Conservation (phyloP, 2,329 filamentous ascomycete species). For the Lasiodiplodia gonubiensis region DNA sequence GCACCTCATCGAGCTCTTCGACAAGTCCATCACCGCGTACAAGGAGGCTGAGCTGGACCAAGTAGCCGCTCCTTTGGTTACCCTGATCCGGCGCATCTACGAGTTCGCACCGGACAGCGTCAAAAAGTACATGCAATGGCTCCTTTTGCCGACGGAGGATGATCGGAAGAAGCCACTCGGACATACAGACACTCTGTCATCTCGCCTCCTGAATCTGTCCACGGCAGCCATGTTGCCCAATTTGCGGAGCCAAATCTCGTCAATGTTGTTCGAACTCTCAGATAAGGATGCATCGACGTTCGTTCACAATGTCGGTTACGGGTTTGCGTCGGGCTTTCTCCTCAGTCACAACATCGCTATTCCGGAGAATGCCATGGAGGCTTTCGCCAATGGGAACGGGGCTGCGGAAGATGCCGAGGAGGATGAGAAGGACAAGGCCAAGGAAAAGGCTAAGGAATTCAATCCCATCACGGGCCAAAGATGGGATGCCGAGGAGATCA, state of each 20-base stretch:
- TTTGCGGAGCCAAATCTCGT: conserved; percentile 74
- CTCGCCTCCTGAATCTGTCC: conserved; percentile 77
- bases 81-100: conserved; percentile 73
- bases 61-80: conserved; percentile 73
- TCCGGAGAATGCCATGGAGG: conserved; percentile 68
- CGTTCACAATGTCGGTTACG: conserved; percentile 91
- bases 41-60: conserved; percentile 73
- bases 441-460: conserved; percentile 50
- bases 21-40: conserved; percentile 68
- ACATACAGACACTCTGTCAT: conserved; percentile 72
- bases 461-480: conserved; percentile 91
- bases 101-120: conserved; percentile 69
- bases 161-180: conserved; percentile 82
- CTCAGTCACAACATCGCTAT: conserved; percentile 82
- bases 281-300: conserved; percentile 79
- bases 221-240: conserved; percentile 74
- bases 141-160: conserved; percentile 75
- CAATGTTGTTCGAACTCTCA: conserved; percentile 86
- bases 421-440: conserved; percentile 31
- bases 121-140: conserved; percentile 66
- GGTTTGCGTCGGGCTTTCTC: conserved; percentile 88
- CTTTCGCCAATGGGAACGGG: conserved; percentile 46
- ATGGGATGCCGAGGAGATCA: conserved; percentile 66
- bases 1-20: conserved; percentile 73
- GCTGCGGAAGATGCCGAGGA: background rate